Base-by-base conservation (phyloP, 306 rosid genomes). In the cucumber (Cucumis sativus) region DNA sequence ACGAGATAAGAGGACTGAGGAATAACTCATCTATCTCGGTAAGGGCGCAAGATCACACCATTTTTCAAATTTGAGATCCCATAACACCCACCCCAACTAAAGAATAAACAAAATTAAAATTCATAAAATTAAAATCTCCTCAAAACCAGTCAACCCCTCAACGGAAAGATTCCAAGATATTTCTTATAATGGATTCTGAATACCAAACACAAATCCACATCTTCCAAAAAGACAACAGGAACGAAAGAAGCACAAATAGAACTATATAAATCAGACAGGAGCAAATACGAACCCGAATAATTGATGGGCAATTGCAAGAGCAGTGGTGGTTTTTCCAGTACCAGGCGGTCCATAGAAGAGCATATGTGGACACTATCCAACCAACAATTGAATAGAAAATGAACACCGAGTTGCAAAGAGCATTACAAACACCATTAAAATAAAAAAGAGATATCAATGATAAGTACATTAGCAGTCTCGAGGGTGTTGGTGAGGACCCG, bases 281-380 rank as follows among this genome's bases (percentile, higher is more conserved):
- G 70, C 5, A 65, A 56, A 59, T 33, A 59, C 43, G 37, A 43
- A 94, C 97, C 96, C 98, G 30, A 79, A 94, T 58, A 94, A 93
- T 83, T 94, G 95, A 81, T 86, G 98, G 15, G 96, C 88, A 6
- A 94, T 89, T 35, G 98, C 96, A 49, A 94, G 97, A 23, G 96
- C 97, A 60, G 96, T 94, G 21, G 98, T 94, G 80, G 98, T 92
- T 82, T 94, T 94, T 30, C 96, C 98, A 6, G 96, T 94, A 21
- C 98, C 98, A 0, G 93, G 98, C 3, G 97, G 98, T 20, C 98
- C 97, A 20, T 94, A 94, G 82, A 94, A 94, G 37, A 94, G 97
- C 98, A 94, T 94, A 76, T 94, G 96, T 4, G 96, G 96, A 76
- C 95, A 90, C 98, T 93, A 86, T 6, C n/a, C 54, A 59, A 70